These are phyloP conservation scores for Sporothrix pallida DNA, from an alignment of 2,329 filamentous ascomycete genomes.

Conservation along the genomic window DNA sequence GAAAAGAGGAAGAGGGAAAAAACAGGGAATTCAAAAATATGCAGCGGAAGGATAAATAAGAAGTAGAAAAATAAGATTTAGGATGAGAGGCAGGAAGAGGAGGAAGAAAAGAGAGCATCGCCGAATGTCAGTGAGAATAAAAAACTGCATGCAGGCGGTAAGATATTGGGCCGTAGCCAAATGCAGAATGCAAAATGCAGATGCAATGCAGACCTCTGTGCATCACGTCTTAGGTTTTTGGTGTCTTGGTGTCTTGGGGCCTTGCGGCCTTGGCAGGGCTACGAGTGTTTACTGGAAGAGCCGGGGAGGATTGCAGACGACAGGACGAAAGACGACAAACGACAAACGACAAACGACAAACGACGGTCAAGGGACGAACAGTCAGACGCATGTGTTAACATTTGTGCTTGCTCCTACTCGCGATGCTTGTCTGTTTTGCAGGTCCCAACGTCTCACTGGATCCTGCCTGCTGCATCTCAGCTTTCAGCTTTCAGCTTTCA, in stretches of 20 bases:
- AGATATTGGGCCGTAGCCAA: constrained; percentile 6
- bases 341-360: neutral
- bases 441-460: too few relatives aligned
- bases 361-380: neutral
- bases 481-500: too few relatives aligned
- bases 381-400: neutral
- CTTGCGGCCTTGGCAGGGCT: neutral
- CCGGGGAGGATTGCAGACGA: neutral
- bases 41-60: neutral
- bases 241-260: too few relatives aligned
- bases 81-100: neutral
- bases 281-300: neutral
- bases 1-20: neutral
- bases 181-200: too few relatives aligned
- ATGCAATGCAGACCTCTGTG: too few relatives aligned
- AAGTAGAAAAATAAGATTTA: neutral
- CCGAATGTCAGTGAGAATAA: too few relatives aligned
- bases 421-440: too few relatives aligned
- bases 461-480: too few relatives aligned
- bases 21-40: neutral
- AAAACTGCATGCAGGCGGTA: constrained; percentile 4
- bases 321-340: neutral
- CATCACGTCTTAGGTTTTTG: neutral
- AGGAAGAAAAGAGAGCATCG: neutral
- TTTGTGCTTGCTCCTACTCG: too few relatives aligned